A percentile compares a stretch with the other conserved stretches of the same genome.
phyloP scores from a whole-genome alignment of 352 stramenopile genomes.

The Phytophthora idaei region DNA sequence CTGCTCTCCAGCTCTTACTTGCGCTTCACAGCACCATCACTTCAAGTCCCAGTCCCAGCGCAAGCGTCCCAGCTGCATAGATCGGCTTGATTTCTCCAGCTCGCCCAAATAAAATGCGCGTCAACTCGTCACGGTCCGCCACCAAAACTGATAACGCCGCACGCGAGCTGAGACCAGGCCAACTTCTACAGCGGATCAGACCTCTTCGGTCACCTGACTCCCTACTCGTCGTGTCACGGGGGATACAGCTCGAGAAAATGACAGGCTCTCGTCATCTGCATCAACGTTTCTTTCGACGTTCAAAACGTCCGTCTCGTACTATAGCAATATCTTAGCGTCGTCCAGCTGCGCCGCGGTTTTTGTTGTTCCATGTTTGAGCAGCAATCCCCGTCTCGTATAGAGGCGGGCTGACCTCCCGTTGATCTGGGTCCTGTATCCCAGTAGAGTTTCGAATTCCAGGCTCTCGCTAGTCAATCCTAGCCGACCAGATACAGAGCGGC shows the following conservation, averaged over 20 bases:
- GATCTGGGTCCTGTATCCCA: neutral
- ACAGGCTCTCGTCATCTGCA: slow-evolving; percentile 24
- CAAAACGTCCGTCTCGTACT: slow-evolving; percentile 19
- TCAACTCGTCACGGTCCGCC: slow-evolving; percentile 9
- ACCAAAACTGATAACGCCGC: slow-evolving; percentile 32
- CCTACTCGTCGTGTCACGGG: slow-evolving; percentile 2
- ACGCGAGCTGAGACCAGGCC: slow-evolving; percentile 23
- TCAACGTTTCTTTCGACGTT: slow-evolving; percentile 18
- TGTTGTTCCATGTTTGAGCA: slow-evolving; percentile 20
- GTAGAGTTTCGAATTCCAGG: slow-evolving; percentile 12
- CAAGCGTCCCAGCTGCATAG: slow-evolving; percentile 7
- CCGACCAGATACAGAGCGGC: slow-evolving; percentile 15
- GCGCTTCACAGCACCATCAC: slow-evolving; percentile 4
- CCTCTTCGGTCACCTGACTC: slow-evolving; percentile 26
- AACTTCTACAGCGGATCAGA: slow-evolving; percentile 26
- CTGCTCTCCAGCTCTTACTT: slow-evolving; percentile 21
- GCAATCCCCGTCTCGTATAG: slow-evolving; percentile 15
- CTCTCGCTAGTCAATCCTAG: slow-evolving; percentile 1
- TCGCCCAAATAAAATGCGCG: slow-evolving; percentile 6
- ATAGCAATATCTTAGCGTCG: slow-evolving; percentile 29
- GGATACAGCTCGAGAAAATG: slow-evolving; percentile 6
- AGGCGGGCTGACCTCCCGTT: slow-evolving; percentile 8
- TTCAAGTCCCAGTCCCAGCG: slow-evolving; percentile 33
- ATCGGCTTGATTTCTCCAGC: slow-evolving; percentile 9
- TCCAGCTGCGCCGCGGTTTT: slow-evolving; percentile 18